Percentiles rank a stretch among this genome's conserved stretches.
These are phyloP conservation scores for Globisporangium megalacanthum DNA, from an alignment of 352 stramenopile genomes.

Conservation along the genomic window DNA sequence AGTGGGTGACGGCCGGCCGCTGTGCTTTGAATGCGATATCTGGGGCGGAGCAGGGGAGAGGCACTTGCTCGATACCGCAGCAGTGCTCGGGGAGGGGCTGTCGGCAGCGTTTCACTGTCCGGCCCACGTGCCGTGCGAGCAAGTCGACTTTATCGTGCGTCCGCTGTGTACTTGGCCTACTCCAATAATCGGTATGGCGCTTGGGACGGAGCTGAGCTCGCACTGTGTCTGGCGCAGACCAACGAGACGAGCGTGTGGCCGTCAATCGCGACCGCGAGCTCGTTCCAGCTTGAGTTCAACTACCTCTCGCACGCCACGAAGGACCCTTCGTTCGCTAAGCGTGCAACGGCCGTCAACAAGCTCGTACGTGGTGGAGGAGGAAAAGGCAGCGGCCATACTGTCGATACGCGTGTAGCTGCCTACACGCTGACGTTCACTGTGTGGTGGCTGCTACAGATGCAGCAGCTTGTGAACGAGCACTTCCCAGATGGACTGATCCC, in stretches of 20 bases:
- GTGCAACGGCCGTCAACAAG: too few species aligned
- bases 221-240: background rate
- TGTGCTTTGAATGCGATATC: too few species aligned
- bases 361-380: conserved; percentile 19
- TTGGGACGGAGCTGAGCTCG: background rate
- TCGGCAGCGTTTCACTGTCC: conserved; percentile 29
- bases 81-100: conserved; percentile 27
- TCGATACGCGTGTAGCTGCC: too few species aligned
- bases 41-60: conserved; percentile 17
- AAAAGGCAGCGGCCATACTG: background rate
- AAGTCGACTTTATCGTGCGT: conserved; percentile 35
- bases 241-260: background rate
- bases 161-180: background rate
- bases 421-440: background rate
- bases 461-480: conserved; percentile 19
- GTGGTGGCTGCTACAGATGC: conserved; percentile 15
- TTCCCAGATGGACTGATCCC: conserved; percentile 43
- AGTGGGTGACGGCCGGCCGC: background rate
- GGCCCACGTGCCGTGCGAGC: conserved; percentile 25
- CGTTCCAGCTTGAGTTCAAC: conserved; percentile 62
- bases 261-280: background rate
- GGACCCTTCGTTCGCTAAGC: conserved; percentile 23
- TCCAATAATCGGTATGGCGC: too few species aligned
- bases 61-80: conserved; percentile 42
- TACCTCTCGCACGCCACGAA: conserved; percentile 37